Evolutionary conservation across 805 yeast genomes (phyloP).

Genomic region (Candida xyloterini): DNA sequence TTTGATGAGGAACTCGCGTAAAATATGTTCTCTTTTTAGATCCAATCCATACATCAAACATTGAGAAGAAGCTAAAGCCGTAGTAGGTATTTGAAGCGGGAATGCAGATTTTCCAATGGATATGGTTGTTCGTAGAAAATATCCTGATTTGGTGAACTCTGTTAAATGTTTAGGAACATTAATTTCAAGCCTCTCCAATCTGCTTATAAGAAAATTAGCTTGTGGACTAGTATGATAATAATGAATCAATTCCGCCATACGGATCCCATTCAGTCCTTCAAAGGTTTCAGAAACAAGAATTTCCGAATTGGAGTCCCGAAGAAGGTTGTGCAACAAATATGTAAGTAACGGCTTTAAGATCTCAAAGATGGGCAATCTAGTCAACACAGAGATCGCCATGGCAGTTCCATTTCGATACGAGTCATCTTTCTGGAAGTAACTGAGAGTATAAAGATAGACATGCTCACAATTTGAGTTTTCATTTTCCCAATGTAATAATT

Average conservation of each 20-base stretch:
- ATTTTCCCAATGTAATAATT: conserved; percentile 18
- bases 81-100: conserved; percentile 32
- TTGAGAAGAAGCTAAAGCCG: conserved; percentile 27
- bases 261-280: conserved; percentile 20
- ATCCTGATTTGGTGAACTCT: conserved; percentile 19
- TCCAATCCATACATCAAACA: conserved; percentile 32
- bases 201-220: conserved; percentile 22
- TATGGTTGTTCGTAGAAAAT: conserved; percentile 22
- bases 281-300: conserved; percentile 13
- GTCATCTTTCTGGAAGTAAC: conserved; percentile 30
- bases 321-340: conserved; percentile 43
- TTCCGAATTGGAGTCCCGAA: conserved; percentile 18
- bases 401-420: conserved; percentile 40
- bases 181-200: conserved; percentile 20
- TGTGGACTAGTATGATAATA: conserved; percentile 13
- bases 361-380: conserved; percentile 42
- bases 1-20: conserved; percentile 20
- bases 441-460: conserved; percentile 29
- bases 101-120: conserved; percentile 21
- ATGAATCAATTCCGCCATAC: conserved; percentile 29
- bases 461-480: conserved; percentile 13
- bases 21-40: conserved; percentile 26
- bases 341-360: conserved; percentile 47
- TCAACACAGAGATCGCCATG: conserved; percentile 46
- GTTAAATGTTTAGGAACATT: conserved; percentile 7